Percentiles rank a stretch among this genome's conserved stretches.
phyloP scores from a whole-genome alignment of 2,329 filamentous ascomycete species.

The Macrophomina phaseolina region DNA sequence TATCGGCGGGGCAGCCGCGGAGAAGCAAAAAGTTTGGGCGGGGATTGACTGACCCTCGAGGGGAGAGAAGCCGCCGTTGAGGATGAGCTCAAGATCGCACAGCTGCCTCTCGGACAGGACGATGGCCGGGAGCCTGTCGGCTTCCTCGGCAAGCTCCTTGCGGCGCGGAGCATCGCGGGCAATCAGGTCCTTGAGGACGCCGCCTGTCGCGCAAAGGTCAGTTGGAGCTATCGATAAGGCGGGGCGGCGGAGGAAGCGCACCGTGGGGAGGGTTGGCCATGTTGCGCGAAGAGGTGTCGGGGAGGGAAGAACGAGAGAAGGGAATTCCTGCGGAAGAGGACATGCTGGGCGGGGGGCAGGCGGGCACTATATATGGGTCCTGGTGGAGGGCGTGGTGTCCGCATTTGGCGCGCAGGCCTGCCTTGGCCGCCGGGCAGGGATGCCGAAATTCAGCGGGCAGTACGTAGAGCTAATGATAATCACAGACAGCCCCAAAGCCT shows the following conservation, averaged over 20 bases:
- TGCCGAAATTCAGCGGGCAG: conserved; percentile 23
- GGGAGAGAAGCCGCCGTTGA: conserved; percentile 97
- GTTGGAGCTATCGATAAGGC: conserved; percentile 28
- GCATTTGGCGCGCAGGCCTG: neutral
- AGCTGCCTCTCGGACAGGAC: conserved; percentile 91
- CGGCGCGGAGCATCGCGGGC: conserved; percentile 88
- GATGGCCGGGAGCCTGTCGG: conserved; percentile 84
- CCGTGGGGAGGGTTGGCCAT: conserved; percentile 61
- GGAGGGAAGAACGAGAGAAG: conserved; percentile 9
- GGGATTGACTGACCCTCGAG: conserved; percentile 76
- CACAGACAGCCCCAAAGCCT: neutral
- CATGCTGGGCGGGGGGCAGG: conserved; percentile 14
- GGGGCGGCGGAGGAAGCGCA: conserved; percentile 34
- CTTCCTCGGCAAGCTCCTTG: conserved; percentile 78
- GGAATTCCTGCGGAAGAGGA: conserved; percentile 13
- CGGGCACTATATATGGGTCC: conserved; percentile 26
- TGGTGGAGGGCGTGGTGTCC: conserved; percentile 19
- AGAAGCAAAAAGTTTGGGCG: conserved; percentile 17
- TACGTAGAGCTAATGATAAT: conserved; percentile 29
- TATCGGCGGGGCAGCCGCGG: conserved; percentile 21
- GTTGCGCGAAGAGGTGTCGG: conserved; percentile 28
- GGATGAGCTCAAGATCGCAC: conserved; percentile 95
- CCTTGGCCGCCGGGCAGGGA: conserved; percentile 25
- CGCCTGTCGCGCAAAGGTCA: conserved; percentile 61
- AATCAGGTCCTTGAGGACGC: conserved; percentile 96